Evolutionary conservation across 2,329 filamentous ascomycete genomes (phyloP), one percentile per base, ranked within the genome.

Genomic region (Pseudomassariella vexata): DNA sequence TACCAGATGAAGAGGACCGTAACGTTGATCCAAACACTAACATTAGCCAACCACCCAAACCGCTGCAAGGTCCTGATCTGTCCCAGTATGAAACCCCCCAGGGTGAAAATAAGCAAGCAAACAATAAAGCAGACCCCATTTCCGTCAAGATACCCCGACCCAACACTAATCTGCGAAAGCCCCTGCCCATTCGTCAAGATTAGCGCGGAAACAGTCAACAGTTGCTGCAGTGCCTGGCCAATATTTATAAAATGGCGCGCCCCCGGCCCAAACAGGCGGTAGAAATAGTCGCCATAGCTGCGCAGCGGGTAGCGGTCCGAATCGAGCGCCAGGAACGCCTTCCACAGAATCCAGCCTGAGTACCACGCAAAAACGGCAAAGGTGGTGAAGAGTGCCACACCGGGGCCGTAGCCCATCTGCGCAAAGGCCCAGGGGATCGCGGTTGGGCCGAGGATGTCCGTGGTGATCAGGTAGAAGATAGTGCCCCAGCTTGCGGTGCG

Each of bases 21-120:
- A 14, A 77, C 39, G 41, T 76, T 76, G 27, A 76, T 46, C 63
- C 68, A 76, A 6, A 78, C 65, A 2, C 70, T 64, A 11, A 66
- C 43, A 39, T 74, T 76, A 10, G 73, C 70, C 1, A 78, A 49
- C 65, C 68, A 76, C 5, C 68, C 66, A 31, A 72, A 70, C 8
- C 59, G 54, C 44, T 71, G 63, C 20, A 79, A 56, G 0, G 70
- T 76, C 6, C 74, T 62, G 27, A 79, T 68, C 42, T 76, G 73
- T 3, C 69, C 69, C 4, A 76, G 40, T 8, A 73, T 18, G 36
- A 75, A 70, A 11, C 74, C 73, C 6, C 57, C 58, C 9, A 65
- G 44, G 30, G 63, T 62, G 42, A 69, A 73, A 11, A 76, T 55
- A 14, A 74, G 45, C 9, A 65, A 61, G 42, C 70, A 74, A 7